These are phyloP conservation scores for Inga leiocalycina DNA, from an alignment of 306 rosid genomes.

Conservation along the genomic window DNA sequence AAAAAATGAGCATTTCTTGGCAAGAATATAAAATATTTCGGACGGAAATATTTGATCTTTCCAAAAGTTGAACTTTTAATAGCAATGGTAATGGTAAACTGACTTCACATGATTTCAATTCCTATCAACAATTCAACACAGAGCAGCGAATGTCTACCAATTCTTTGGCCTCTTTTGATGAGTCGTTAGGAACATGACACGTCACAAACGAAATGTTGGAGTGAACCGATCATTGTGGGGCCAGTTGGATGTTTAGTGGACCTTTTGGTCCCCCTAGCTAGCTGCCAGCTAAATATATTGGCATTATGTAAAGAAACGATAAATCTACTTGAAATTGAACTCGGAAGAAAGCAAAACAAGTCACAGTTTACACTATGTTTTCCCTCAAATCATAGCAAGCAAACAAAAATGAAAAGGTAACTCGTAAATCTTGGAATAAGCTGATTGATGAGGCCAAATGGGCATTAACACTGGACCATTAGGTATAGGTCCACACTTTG, in stretches of 20 bases:
- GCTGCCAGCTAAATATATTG: neutral
- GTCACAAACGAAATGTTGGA: neutral
- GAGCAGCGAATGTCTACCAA: neutral
- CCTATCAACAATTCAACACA: neutral
- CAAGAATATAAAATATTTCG: neutral
- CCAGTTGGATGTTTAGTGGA: conserved; percentile 10
- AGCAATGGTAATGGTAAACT: neutral
- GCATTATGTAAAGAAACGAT: neutral
- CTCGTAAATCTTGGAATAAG: neutral
- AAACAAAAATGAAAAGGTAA: conserved; percentile 5
- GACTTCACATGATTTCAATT: neutral
- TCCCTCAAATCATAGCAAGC: neutral
- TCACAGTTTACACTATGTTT: neutral
- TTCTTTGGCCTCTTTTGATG: neutral
- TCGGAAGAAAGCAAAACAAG: neutral
- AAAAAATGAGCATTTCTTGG: neutral
- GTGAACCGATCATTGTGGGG: neutral
- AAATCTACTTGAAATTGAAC: neutral
- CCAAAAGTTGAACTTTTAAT: neutral
- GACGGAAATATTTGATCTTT: neutral
- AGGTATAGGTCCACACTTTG: conserved; percentile 35
- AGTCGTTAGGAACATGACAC: neutral
- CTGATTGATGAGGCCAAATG: conserved; percentile 16
- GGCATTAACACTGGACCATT: conserved; percentile 19
- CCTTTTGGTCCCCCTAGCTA: conserved; percentile 12